Evolutionary conservation across 2,329 filamentous ascomycete genomes (phyloP), one percentile per base, ranked within the genome.

Genomic region (Xylariaceae sp.): DNA sequence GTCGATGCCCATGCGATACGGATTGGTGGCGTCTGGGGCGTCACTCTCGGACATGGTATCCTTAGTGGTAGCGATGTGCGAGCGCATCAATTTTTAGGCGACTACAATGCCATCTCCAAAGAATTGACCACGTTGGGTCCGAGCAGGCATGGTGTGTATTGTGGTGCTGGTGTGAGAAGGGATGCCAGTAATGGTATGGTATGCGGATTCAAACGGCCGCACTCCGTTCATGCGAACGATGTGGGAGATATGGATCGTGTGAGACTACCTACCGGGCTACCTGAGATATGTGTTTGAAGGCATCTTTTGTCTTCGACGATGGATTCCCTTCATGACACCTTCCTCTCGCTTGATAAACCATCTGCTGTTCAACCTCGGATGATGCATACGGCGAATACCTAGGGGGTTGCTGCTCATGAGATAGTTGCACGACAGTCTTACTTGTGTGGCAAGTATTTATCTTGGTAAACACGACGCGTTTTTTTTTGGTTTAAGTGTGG

Each of bases 31-130:
- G 46, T 75, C 39, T 83, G 81, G 78, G 84, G 79, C 12, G 83
- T 85, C 1, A 83, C 84, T 0, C 72, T 88, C 11, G 86, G 84
- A 1, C 85, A 88, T 64, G 84, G 85, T 0, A 40, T 86, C 17
- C 67, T 72, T 1, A 71, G 66, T 0, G 66, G 63, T 2, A 68
- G 71, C 24, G 79, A 82, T 62, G 71, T 74, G 1, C 75, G 84
- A 19, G 78, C 76, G 0, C 84, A 87, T 64, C 60, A 53, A 4
- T 87, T 86, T 70, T 81, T 86, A 56, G 84, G 84, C 1, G 72
- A 82, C 19, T 48, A 61, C 12, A 14, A 17, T 11, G 51, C 47
- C n/a, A 50, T 60, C 8, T 26, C 9, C 1, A 21, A 14, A 77
- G 0, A 48, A 75, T n/a, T 78, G 79, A 7, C 3, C 34, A 14